Conservation (phyloP, 495 filamentous ascomycete genomes). For the Stereocaulon alpinum region DNA sequence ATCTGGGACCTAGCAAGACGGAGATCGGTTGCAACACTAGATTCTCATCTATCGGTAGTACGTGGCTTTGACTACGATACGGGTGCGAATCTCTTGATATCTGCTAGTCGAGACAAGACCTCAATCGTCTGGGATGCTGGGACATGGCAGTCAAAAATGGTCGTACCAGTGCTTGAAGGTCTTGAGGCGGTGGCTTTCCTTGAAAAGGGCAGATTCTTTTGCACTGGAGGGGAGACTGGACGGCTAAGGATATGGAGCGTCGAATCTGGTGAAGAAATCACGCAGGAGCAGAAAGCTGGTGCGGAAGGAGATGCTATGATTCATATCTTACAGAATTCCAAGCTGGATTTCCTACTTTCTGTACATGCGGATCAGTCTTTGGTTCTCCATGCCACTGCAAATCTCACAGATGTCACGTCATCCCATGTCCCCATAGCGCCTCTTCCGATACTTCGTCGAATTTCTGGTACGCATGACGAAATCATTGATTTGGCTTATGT, state of each 20-base stretch:
- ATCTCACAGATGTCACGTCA: conserved; percentile 29
- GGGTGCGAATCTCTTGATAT: conserved; percentile 63
- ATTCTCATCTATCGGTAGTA: conserved; percentile 89
- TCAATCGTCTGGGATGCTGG: conserved; percentile 79
- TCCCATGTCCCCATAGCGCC: conserved; percentile 31
- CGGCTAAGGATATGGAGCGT: conserved; percentile 73
- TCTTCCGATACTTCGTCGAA: conserved; percentile 51
- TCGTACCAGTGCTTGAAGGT: conserved; percentile 75
- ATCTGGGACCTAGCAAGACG: conserved; percentile 88
- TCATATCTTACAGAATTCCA: conserved; percentile 52
- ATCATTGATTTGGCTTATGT: conserved; percentile 88
- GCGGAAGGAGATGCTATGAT: conserved; percentile 70
- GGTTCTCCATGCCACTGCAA: conserved; percentile 53
- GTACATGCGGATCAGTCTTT: conserved; percentile 86
- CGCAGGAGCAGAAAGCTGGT: conserved; percentile 51
- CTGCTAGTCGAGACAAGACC: conserved; percentile 91
- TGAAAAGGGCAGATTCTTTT: conserved; percentile 54
- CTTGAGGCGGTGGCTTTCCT: conserved; percentile 79
- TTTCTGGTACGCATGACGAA: conserved; percentile 94
- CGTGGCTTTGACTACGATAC: conserved; percentile 71
- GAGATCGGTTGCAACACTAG: conserved; percentile 63
- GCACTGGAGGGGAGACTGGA: conserved; percentile 80
- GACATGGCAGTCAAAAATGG: conserved; percentile 73
- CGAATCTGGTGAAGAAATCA: conserved; percentile 65
- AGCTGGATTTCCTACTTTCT: conserved; percentile 59